Base-by-base conservation (phyloP, 1,284 basidiomycete genomes). In the Naganishia liquefaciens region DNA sequence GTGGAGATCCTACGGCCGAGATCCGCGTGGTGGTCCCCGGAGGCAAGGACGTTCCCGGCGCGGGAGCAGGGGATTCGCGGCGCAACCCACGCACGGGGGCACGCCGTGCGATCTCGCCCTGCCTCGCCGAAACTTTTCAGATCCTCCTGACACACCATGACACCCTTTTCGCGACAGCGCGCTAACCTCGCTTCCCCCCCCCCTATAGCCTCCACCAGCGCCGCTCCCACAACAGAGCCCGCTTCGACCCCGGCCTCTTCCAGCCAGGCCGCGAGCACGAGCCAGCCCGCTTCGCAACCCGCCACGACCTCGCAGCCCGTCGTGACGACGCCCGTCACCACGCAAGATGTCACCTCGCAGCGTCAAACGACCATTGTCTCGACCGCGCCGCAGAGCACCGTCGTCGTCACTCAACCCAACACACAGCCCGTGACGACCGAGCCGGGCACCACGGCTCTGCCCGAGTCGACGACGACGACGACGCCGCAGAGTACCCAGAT, bases 321-420 rank as follows among this genome's bases (percentile, higher is more conserved):
- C 0, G 5, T n/a, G n/a, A n/a, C 25, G 15, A 51, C 49, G 17
- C 46, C 54, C 33, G 25, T 47, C n/a, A 62, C 64, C 19, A 50
- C 55, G 11, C 46, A 60, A 30, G 46, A 60, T 54, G 62, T 60
- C 43, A 67, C 65, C 10, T 52, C 61, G 19, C 43, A 53, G 37
- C 64, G 17, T 21, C 64, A 65, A 42, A 55, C 54, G 33, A 54
- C 57, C 30, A 19, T 60, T 13, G 46, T 60, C 28, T 54, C 57
- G 13, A 62, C 57, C 37, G 58, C 61, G 39, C 57, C 42, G 3
- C 57, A 63, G 50, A 60, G 46, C 23, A 58, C 63, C 33, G 54
- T 64, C 11, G 47, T 64, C 21, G 62, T 63, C 23, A 64, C 63
- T 4, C 44, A 57, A 23, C 63, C 54, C 17, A 54, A 54, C 17